Conservation (phyloP, 2,329 filamentous ascomycete species). For the Pyricularia sp. region DNA sequence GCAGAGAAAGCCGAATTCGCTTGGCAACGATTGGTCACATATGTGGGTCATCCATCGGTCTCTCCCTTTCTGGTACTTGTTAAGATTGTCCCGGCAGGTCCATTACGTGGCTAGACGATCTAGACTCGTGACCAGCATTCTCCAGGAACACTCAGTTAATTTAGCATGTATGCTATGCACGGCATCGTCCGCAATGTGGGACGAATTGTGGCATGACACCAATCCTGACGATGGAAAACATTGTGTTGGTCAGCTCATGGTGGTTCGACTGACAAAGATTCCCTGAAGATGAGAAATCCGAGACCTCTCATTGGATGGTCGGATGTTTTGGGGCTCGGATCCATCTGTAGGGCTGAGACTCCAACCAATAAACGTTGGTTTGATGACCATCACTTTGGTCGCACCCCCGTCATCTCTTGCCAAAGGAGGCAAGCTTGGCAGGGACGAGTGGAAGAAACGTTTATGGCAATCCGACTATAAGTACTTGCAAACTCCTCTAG, state of each 20-base stretch:
- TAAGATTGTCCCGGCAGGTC: no score
- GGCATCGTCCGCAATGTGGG: not conserved
- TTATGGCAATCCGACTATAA: not conserved
- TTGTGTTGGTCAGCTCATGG: not conserved
- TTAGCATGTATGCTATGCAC: no score
- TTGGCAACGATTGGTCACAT: no score
- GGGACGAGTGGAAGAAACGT: not conserved
- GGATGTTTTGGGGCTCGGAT: not conserved
- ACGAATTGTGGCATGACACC: not conserved
- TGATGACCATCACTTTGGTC: not conserved
- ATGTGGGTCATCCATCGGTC: no score
- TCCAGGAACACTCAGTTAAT: not conserved
- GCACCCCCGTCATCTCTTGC: not conserved
- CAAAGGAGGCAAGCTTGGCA: not conserved
- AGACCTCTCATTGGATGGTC: not conserved
- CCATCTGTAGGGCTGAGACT: not conserved
- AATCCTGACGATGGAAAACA: not conserved
- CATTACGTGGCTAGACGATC: not conserved
- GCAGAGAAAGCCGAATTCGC: no score
- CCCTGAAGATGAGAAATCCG: not conserved
- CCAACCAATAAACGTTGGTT: not conserved
- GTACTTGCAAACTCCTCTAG: not conserved
- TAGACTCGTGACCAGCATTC: not conserved
- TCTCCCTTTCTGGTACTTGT: no score
- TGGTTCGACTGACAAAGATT: not conserved